Evolutionary conservation across 345 rosid species (phyloP).

Genomic region (Syzygium grande): DNA sequence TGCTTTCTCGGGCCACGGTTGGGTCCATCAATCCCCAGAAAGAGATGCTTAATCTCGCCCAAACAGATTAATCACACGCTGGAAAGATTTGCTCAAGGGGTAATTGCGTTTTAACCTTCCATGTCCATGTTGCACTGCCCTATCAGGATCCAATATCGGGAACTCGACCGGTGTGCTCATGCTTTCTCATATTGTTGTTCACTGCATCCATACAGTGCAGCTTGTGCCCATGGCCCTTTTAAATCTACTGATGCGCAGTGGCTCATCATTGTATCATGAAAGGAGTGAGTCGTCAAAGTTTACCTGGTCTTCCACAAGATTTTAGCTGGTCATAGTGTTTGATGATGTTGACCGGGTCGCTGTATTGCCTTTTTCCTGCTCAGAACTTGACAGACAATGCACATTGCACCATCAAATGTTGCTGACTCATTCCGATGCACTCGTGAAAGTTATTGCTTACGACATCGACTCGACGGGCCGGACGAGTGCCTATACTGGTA

Average conservation of each 20-base stretch:
- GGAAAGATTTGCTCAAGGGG: background rate
- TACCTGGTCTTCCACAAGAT: background rate
- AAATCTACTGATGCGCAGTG: background rate
- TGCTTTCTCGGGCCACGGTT: background rate
- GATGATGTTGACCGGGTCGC: background rate
- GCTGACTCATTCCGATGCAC: background rate
- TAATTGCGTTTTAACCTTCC: background rate
- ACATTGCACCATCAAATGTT: background rate
- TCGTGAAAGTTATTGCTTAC: background rate
- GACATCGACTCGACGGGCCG: background rate
- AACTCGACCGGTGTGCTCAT: background rate
- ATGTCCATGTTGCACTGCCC: background rate
- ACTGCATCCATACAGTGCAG: background rate
- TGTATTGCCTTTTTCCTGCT: background rate
- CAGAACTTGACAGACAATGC: background rate
- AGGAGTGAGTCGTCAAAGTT: background rate
- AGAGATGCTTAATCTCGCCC: background rate
- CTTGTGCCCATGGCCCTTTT: background rate
- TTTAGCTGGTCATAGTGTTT: background rate
- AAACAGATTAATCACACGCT: background rate
- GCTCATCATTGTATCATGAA: background rate
- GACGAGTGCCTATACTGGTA: background rate
- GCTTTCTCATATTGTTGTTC: background rate
- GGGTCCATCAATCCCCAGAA: background rate
- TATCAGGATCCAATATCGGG: background rate